These are phyloP conservation scores for Alternaria sp. DNA, from an alignment of 2,329 filamentous ascomycete genomes.

Conservation along the genomic window DNA sequence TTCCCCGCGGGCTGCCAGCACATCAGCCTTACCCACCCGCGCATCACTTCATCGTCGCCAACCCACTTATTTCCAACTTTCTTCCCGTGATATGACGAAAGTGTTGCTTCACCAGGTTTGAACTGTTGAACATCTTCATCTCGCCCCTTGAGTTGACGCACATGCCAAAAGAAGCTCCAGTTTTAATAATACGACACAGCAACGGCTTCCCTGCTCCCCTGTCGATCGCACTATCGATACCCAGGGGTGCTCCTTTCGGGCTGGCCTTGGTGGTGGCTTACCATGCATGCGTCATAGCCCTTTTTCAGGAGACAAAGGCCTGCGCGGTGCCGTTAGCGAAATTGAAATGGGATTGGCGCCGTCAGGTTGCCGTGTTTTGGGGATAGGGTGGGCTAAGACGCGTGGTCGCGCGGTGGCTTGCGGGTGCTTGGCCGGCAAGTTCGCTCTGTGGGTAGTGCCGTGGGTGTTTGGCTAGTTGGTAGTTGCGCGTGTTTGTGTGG, in stretches of 20 bases:
- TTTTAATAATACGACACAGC: background rate
- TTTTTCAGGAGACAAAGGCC: background rate
- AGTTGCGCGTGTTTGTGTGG: background rate
- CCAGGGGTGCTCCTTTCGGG: background rate
- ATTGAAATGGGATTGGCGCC: slow-evolving; percentile 1
- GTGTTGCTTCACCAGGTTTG: background rate
- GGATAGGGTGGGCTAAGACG: background rate
- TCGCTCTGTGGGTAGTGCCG: slow-evolving; percentile 8
- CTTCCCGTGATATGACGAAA: background rate
- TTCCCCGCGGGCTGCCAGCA: background rate
- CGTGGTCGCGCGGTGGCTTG: slow-evolving; percentile 12
- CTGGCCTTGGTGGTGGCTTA: background rate
- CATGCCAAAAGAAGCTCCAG: slow-evolving; percentile 7
- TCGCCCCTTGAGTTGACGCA: slow-evolving; percentile 1
- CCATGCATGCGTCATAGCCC: slow-evolving; percentile 10
- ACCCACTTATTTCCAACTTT: slow-evolving; percentile 1
- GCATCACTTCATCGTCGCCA: background rate
- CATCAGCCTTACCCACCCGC: background rate
- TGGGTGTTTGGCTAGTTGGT: background rate
- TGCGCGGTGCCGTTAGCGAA: slow-evolving; percentile 1
- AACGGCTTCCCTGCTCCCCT: slow-evolving; percentile 23
- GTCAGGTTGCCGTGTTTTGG: slow-evolving; percentile 2
- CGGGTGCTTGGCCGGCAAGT: slow-evolving; percentile 10
- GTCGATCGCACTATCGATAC: slow-evolving; percentile 32
- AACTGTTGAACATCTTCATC: slow-evolving; percentile 19